phyloP scores from a whole-genome alignment of 257 asterid genomes.

The Solanum habrochaites region DNA sequence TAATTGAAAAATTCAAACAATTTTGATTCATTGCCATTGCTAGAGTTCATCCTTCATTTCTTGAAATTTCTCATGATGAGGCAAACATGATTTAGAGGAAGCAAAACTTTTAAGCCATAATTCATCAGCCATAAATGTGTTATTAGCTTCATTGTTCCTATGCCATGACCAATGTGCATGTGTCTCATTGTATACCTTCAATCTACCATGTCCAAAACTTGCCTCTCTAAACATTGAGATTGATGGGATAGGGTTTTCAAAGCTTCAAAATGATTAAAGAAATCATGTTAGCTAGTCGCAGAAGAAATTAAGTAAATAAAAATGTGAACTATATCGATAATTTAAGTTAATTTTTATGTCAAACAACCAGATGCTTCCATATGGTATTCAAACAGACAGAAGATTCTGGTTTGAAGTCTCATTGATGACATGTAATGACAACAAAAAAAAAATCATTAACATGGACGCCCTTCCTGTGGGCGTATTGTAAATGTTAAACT shows the following conservation, averaged over 20 bases:
- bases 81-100: constrained; percentile 21
- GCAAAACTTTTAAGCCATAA: constrained; percentile 50
- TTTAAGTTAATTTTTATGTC: not conserved
- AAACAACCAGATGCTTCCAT: not conserved
- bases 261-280: constrained; percentile 14
- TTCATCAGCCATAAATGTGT: constrained; percentile 27
- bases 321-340: not conserved
- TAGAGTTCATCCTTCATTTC: constrained; percentile 15
- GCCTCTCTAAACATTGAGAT: constrained; percentile 50
- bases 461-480: not conserved
- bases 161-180: constrained; percentile 91
- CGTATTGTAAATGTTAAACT: not conserved
- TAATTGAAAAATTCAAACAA: not conserved
- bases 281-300: not conserved
- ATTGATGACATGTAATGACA: not conserved
- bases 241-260: constrained; percentile 42
- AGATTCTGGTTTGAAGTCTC: not conserved
- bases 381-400: not conserved
- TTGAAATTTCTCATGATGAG: not conserved
- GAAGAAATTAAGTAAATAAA: not conserved
- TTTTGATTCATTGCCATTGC: not conserved
- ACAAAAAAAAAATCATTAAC: not conserved
- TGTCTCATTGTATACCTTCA: constrained; percentile 38
- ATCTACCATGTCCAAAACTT: constrained; percentile 85
- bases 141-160: constrained; percentile 36